A percentile compares a stretch with the other conserved stretches of the same genome.
Conservation (phyloP, 2,329 filamentous ascomycete species). For the Aspergillus glaucus region DNA sequence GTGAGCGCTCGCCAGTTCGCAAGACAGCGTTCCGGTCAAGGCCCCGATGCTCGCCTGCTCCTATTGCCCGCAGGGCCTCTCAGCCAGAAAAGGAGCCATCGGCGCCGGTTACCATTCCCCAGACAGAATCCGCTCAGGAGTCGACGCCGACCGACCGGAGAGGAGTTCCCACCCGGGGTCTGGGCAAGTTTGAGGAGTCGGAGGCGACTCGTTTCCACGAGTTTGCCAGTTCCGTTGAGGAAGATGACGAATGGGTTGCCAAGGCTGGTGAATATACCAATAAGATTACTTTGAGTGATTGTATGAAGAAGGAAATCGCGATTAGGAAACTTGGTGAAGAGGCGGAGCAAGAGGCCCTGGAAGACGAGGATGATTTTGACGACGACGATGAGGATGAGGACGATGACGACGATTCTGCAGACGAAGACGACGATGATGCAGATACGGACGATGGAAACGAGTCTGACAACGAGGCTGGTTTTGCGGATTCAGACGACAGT, state of each 20-base stretch:
- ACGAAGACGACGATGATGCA: slow-evolving; percentile 60
- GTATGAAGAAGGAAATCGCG: slow-evolving; percentile 78
- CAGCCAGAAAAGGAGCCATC: slow-evolving; percentile 7
- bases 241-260: slow-evolving; percentile 88
- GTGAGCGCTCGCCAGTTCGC: slow-evolving; percentile 22
- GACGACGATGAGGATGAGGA: slow-evolving; percentile 40
- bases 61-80: slow-evolving; percentile 25
- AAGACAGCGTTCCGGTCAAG: slow-evolving; percentile 21
- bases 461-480: slow-evolving; percentile 70
- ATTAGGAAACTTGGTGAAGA: slow-evolving; percentile 83
- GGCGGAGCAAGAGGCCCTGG: slow-evolving; percentile 80
- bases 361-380: slow-evolving; percentile 58
- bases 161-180: slow-evolving; percentile 28
- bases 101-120: slow-evolving; percentile 4
- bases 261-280: slow-evolving; percentile 57
- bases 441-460: slow-evolving; percentile 62
- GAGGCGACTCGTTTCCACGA: slow-evolving; percentile 65
- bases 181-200: slow-evolving; percentile 36
- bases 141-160: slow-evolving; percentile 12
- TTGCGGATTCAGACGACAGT: slow-evolving; percentile 63
- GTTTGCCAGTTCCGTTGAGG: slow-evolving; percentile 74
- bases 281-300: slow-evolving; percentile 83
- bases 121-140: slow-evolving; percentile 6
- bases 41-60: slow-evolving; percentile 36
- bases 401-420: slow-evolving; percentile 55